Percentiles rank a stretch among this genome's conserved stretches.
These are phyloP conservation scores for Prinsepia uniflora DNA, from an alignment of 306 rosid genomes.

Conservation along the genomic window DNA sequence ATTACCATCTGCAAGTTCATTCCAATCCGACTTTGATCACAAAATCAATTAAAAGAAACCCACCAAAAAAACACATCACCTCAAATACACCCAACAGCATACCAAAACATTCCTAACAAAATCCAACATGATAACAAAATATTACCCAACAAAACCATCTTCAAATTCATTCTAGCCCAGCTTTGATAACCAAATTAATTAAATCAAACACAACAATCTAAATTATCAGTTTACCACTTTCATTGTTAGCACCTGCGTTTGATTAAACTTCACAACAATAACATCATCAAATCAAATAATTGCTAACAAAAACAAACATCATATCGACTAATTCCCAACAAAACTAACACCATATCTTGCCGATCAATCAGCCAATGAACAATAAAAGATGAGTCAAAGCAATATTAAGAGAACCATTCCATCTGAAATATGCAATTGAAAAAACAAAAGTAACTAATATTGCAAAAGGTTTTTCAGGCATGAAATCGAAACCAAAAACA, in stretches of 20 bases:
- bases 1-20: too few species aligned
- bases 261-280: background rate
- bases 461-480: background rate
- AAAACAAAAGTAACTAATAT: background rate
- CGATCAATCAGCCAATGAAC: background rate
- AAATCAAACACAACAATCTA: background rate
- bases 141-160: background rate
- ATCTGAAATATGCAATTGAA: background rate
- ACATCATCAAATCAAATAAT: too few species aligned
- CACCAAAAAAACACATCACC: too few species aligned
- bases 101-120: too few species aligned
- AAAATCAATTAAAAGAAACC: too few species aligned
- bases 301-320: background rate
- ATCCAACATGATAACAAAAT: too few species aligned
- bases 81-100: too few species aligned
- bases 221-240: background rate
- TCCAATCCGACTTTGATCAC: too few species aligned
- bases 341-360: background rate
- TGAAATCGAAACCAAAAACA: background rate
- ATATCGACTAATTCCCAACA: background rate
- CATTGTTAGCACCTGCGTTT: background rate
- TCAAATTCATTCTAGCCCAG: background rate
- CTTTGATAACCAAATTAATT: too few species aligned
- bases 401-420: background rate
- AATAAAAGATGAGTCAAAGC: background rate